phyloP scores from a whole-genome alignment of 768 basidiomycete genomes.

The Filobasidium floriforme region DNA sequence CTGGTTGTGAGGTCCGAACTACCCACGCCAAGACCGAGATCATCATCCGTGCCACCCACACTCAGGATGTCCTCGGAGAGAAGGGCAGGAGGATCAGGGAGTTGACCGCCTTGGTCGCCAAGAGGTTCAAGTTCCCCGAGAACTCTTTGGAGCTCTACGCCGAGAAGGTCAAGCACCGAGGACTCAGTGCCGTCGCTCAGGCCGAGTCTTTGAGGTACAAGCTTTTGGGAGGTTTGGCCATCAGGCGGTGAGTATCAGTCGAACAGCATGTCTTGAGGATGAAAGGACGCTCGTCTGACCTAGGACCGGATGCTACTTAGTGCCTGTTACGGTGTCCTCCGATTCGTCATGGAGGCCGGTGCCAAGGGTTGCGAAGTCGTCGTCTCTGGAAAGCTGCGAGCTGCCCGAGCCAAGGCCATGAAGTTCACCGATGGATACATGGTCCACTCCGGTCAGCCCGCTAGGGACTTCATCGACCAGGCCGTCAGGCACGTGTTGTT shows the following conservation, averaged over 20 bases:
- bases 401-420: slow-evolving; percentile 99
- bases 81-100: slow-evolving; percentile 99
- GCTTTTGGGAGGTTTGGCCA: slow-evolving; percentile 96
- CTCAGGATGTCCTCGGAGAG: slow-evolving; percentile 90
- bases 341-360: slow-evolving; percentile 99
- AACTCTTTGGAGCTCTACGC: slow-evolving; percentile 98
- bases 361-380: slow-evolving; percentile 99
- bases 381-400: slow-evolving; percentile 98
- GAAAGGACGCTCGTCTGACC: too few species aligned
- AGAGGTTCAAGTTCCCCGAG: slow-evolving; percentile 99
- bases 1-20: slow-evolving; percentile 98
- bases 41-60: slow-evolving; percentile 99
- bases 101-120: slow-evolving; percentile 94
- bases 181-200: slow-evolving; percentile 95
- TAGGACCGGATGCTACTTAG: slow-evolving; percentile 45
- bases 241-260: slow-evolving; percentile 67
- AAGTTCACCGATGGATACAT: slow-evolving; percentile 99
- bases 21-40: slow-evolving; percentile 99
- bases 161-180: slow-evolving; percentile 97
- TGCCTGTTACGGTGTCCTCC: slow-evolving; percentile 98
- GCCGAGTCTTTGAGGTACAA: slow-evolving; percentile 98
- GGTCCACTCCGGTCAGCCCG: slow-evolving; percentile 84
- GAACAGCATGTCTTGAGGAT: not conserved
- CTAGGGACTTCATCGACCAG: slow-evolving; percentile 89
- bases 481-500: slow-evolving; percentile 97